Evolutionary conservation across 768 basidiomycete genomes (phyloP), one percentile per base, ranked within the genome.

Genomic region (Suillus variegatus): DNA sequence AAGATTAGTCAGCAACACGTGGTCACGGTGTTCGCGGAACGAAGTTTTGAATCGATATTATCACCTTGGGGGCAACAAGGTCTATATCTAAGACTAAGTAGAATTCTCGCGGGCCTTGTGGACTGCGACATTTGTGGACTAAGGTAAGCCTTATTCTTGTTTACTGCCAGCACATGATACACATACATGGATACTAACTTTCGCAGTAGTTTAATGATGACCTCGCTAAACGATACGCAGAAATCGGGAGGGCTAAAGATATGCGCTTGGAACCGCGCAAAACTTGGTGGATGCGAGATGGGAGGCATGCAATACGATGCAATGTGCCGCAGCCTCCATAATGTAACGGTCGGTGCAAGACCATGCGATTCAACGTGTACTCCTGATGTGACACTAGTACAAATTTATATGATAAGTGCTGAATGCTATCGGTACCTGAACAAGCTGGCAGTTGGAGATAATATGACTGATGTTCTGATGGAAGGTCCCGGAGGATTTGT

Each of bases 1-100:
- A 44, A 67, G 47, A 76, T 76, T 76, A 76, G 73, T 67, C n/a
- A 52, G 2, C 40, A 10, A 67, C 75, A 77, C 73, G 75, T 77
- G 75, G 64, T 32, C 36, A 38, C 36, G 10, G 36, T 22, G 28
- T 46, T 44, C n/a, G 35, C 22, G 8, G 56, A 38, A 36, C 55
- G n/a, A 36, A 56, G n/a, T 47, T 22, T 49, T 49, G 22, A 49
- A 49, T 51, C 22, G 47, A 22, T 6, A 22, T 12, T 22, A 25
- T 25, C 49, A 25, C 25, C 14, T 51, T 46, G 20, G 22, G 47
- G 22, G 47, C 22, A 49, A 22, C 47, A 49, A 49, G 6, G n/a
- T n/a, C 47, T 49, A 13, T 22, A 13, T 10, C 10, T 4, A 43
- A 43, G 43, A 18, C n/a, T 12, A 8, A 20, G 22, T 49, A 49